Base-by-base conservation (phyloP, 164 flowering plant species). In the Cinnamomum micranthum region DNA sequence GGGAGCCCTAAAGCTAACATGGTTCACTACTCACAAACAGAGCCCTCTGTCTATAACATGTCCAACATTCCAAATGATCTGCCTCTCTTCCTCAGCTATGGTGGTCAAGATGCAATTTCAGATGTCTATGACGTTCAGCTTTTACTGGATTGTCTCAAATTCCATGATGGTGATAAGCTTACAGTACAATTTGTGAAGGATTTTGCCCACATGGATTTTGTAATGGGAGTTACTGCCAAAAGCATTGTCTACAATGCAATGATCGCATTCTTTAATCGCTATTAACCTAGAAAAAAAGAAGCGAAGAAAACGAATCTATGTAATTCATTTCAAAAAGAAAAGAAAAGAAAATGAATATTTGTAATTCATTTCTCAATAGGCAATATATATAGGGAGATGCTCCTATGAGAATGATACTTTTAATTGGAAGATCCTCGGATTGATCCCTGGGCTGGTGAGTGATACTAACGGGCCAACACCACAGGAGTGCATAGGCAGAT, bases 31-130 rank as follows among this genome's bases (percentile, higher is more conserved):
- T 91, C 92, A 5, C 76, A 81, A 31, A 10, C 55, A 4, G 72
- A 4, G 51, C 94, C 96, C 1, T 92, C 94, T 0, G 28, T 79
- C 4, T 90, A 90, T 72, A 81, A 91, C 77, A 74, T 91, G 71
- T 77, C 91, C n/a, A 87, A 82, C 86, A 90, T 91, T 7, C 91
- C 94, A 0, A 78, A 75, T 2, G 76, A 86, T 77, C 77, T 90
- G 58, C 92, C 94, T 28, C 72, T 91, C 35, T 90, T 91, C 84
- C 20, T 90, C n/a, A 88, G 90, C 85, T 90, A 91, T 68, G 96
- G 94, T 24, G 94, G 92, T 52, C 75, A 63, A 17, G 96, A 91
- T 33, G 84, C 91, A 0, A 88, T 91, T 0, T 82, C 92, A 19
- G 94, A 90, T 73, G 70, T 69, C 5, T 71, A 75, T 1, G 96